phyloP scores from a whole-genome alignment of 78 protist species.

The Monocercomonoides exilis region DNA sequence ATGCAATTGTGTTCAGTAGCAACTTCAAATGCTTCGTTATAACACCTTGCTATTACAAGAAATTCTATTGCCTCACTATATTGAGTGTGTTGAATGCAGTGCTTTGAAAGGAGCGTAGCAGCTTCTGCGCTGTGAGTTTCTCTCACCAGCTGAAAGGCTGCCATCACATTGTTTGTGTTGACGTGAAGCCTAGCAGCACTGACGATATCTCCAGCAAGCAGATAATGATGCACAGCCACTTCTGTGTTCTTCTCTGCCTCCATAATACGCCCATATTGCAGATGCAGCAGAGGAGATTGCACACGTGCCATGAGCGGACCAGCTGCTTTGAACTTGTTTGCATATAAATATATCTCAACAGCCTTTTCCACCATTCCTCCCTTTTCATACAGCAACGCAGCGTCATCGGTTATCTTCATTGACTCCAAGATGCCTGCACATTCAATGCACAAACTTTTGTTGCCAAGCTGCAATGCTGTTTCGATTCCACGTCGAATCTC shows the following conservation, averaged over 20 bases:
- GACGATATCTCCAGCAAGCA: neutral
- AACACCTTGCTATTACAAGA: neutral
- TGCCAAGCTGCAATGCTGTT: constrained; percentile 11
- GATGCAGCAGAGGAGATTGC: neutral
- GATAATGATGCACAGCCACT: neutral
- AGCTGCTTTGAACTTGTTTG: constrained; percentile 27
- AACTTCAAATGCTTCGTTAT: neutral
- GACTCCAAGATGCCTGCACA: constrained; percentile 48
- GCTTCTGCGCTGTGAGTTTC: neutral
- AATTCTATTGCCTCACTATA: neutral
- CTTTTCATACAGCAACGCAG: constrained; percentile 46
- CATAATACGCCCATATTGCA: neutral
- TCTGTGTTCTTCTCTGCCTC: neutral
- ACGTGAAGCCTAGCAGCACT: neutral
- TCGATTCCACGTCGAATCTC: constrained; percentile 19
- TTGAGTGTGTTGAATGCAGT: neutral
- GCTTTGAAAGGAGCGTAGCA: neutral
- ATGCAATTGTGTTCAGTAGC: neutral
- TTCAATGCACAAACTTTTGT: constrained; percentile 21
- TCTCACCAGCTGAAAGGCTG: neutral
- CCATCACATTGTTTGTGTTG: neutral
- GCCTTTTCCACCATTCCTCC: constrained; percentile 48
- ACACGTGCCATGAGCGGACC: neutral
- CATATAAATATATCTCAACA: constrained; percentile 40
- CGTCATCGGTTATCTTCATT: constrained; percentile 48